Base-by-base conservation (phyloP, 352 stramenopile species). In the Pythium oligandrum region DNA sequence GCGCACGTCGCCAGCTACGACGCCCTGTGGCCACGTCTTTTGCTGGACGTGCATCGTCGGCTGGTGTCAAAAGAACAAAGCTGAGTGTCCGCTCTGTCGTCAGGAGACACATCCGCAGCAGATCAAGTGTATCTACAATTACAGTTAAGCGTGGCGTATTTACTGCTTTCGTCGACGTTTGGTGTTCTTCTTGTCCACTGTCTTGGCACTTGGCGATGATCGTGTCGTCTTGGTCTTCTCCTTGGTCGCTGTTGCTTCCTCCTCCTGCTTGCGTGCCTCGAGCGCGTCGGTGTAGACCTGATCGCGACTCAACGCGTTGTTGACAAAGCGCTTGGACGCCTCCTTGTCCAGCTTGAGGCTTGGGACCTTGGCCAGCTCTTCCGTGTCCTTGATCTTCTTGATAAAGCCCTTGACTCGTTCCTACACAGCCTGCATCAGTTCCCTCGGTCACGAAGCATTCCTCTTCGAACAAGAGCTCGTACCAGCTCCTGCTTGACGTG, bases 31-130 rank as follows among this genome's bases (percentile, higher is more conserved):
- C 32, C 88, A 97, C 57, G 71, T 97, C 33, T 97, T 97, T 70
- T 97, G 88, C 63, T 97, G 88, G 88, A 84, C 95, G 31, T 97
- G 88, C 52, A 95, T 97, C 56, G 82, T 97, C n/a, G 83, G 86
- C 9, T 97, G 88, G 88, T 96, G 88, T 57, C 84, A 96, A 52
- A 96, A 93, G 58, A 92, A 94, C 70, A 93, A 95, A 52, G 74
- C 85, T 38, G 86, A 97, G 61, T 97, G 88, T 55, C 88, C 88
- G 42, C 73, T 97, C 6, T 97, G 88, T 51, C 78, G 88, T 11
- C 86, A 96, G 58, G 79, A 90, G 46, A 75, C 78, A 11, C 71
- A 90, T 32, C 86, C 88, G 53, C 88, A 97, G 61, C 83, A 94
- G 66, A 94, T 97, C 68, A 94, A 92, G 59, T 95, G 86, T 55